A percentile compares a stretch with the other conserved stretches of the same genome.
These are phyloP conservation scores for Artomyces pyxidatus DNA, from an alignment of 768 basidiomycete species.

Conservation along the genomic window DNA sequence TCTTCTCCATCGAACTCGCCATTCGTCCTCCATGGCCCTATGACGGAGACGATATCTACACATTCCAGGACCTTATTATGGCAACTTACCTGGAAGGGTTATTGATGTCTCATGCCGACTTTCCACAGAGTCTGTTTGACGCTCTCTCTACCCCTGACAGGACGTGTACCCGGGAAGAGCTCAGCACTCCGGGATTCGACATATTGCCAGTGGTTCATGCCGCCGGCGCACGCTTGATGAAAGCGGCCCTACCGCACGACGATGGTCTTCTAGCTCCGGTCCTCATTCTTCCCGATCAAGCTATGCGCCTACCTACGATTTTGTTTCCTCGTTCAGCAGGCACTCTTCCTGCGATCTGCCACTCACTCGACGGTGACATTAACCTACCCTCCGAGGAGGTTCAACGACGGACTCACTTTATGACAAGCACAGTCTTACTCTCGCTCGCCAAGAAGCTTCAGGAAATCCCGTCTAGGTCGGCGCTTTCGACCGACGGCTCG, in stretches of 20 bases:
- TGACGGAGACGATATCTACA: conserved; percentile 19
- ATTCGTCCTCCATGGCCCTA: conserved; percentile 24
- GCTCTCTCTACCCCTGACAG: conserved; percentile 16
- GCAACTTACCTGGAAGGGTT: conserved; percentile 23
- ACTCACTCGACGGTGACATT: conserved; percentile 7
- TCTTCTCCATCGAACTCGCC: conserved; percentile 34
- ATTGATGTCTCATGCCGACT: conserved; percentile 25
- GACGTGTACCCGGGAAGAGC: conserved; percentile 13
- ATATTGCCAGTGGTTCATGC: conserved; percentile 27
- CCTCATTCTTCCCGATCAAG: conserved; percentile 34
- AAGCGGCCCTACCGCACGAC: conserved; percentile 13
- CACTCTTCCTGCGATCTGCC: conserved; percentile 27
- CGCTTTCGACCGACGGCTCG: conserved; percentile 18
- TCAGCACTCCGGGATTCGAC: conserved; percentile 29
- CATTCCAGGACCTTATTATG: conserved; percentile 31
- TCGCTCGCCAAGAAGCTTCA: conserved; percentile 40
- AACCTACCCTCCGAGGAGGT: conserved; percentile 16
- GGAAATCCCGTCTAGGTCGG: conserved; percentile 22
- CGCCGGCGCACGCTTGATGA: conserved; percentile 26
- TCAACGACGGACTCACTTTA: conserved; percentile 22
- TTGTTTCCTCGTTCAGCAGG: conserved; percentile 31
- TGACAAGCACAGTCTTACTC: conserved; percentile 34
- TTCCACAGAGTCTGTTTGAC: conserved; percentile 17
- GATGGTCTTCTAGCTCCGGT: conserved; percentile 34
- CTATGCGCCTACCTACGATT: conserved; percentile 25